These are phyloP conservation scores for Gleditsia sinensis DNA, from an alignment of 306 rosid species.

Conservation along the genomic window DNA sequence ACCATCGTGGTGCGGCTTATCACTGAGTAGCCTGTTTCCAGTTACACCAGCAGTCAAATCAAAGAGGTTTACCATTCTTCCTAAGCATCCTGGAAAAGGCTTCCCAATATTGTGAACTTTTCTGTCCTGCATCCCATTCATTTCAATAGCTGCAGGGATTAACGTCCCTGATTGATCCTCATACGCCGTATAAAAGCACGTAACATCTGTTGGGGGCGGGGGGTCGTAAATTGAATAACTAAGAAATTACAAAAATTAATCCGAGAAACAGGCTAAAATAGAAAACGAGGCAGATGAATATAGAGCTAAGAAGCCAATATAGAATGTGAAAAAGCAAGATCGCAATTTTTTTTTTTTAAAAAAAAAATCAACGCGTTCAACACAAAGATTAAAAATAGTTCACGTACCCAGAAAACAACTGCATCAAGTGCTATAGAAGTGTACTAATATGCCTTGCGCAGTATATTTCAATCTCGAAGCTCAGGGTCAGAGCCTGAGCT, in stretches of 20 bases:
- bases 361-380: constrained; percentile 6
- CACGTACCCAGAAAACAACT: constrained; percentile 11
- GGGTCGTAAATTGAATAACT: background rate
- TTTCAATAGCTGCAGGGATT: constrained; percentile 51
- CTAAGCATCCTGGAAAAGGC: constrained; percentile 88
- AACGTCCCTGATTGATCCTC: constrained; percentile 18
- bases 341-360: no score
- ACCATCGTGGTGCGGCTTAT: constrained; percentile 83
- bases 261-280: background rate
- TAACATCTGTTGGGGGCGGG: background rate
- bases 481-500: background rate
- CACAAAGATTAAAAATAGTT: background rate
- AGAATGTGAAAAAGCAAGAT: constrained; percentile 21
- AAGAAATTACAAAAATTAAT: background rate
- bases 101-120: constrained; percentile 60
- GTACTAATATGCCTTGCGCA: background rate
- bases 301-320: background rate
- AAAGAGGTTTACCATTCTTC: constrained; percentile 94
- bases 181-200: background rate
- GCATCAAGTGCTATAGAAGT: background rate
- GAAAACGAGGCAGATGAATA: background rate
- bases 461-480: background rate
- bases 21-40: constrained; percentile 78
- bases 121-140: constrained; percentile 64
- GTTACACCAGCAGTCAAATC: constrained; percentile 68